phyloP scores from a whole-genome alignment of 2,329 filamentous ascomycete genomes.

The Beauveria asiatica region DNA sequence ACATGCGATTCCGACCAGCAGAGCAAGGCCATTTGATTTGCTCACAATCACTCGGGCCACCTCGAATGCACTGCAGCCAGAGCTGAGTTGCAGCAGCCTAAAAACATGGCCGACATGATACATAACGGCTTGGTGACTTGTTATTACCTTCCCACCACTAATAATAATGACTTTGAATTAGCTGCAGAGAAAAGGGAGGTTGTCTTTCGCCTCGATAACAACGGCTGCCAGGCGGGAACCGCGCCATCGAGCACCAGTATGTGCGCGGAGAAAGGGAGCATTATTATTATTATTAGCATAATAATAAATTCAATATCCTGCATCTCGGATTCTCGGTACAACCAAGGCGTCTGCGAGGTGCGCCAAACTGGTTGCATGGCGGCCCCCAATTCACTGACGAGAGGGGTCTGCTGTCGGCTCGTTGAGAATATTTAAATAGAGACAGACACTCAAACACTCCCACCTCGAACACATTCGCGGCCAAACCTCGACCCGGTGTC shows the following conservation, averaged over 20 bases:
- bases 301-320: too few relatives aligned
- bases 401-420: not conserved
- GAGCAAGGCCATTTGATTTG: not conserved
- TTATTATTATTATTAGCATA: too few relatives aligned
- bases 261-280: not conserved
- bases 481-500: not conserved
- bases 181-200: not conserved
- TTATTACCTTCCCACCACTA: not conserved
- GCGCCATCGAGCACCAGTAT: not conserved
- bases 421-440: not conserved
- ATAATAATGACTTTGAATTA: too few relatives aligned
- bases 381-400: not conserved
- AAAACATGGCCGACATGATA: too few relatives aligned
- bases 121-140: too few relatives aligned
- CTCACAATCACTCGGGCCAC: not conserved
- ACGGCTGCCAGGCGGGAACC: not conserved
- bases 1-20: not conserved
- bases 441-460: not conserved
- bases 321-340: too few relatives aligned
- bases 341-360: too few relatives aligned
- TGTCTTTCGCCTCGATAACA: too few relatives aligned
- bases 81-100: too few relatives aligned
- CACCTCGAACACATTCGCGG: not conserved
- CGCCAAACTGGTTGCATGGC: constrained; percentile 2
- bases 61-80: too few relatives aligned